Conservation (phyloP, 345 rosid species). For the Melaleuca alternifolia region DNA sequence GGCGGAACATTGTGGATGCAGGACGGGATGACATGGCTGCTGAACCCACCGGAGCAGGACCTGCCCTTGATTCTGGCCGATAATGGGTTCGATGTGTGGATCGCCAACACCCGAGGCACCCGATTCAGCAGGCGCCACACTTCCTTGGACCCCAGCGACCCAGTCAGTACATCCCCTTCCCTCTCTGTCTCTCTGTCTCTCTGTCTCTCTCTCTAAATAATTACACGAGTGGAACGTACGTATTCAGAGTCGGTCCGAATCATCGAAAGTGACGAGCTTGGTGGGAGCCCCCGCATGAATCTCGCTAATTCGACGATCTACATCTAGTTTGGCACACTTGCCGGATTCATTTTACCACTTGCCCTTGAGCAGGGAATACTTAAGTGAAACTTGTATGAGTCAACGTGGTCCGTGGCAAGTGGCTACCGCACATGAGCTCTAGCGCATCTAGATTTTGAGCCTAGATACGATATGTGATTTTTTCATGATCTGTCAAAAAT, state of each 20-base stretch:
- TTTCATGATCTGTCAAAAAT: too few species aligned
- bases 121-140: slow-evolving; percentile 58
- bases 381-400: background rate
- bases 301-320: background rate
- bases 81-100: slow-evolving; percentile 93
- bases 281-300: background rate
- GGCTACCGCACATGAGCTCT: background rate
- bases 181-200: background rate
- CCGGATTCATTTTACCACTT: background rate
- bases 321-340: background rate
- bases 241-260: background rate
- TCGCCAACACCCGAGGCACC: slow-evolving; percentile 80
- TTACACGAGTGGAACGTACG: too few species aligned
- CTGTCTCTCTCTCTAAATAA: background rate
- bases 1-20: slow-evolving; percentile 8
- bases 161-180: slow-evolving; percentile 12
- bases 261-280: background rate
- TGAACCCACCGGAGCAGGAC: slow-evolving; percentile 74
- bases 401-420: background rate
- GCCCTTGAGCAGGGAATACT: background rate
- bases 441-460: background rate
- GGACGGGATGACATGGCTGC: slow-evolving; percentile 93
- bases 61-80: slow-evolving; percentile 81
- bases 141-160: slow-evolving; percentile 30
- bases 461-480: background rate